These are phyloP conservation scores for Juglanconis oblonga DNA, from an alignment of 2,329 filamentous ascomycete genomes.

Conservation along the genomic window DNA sequence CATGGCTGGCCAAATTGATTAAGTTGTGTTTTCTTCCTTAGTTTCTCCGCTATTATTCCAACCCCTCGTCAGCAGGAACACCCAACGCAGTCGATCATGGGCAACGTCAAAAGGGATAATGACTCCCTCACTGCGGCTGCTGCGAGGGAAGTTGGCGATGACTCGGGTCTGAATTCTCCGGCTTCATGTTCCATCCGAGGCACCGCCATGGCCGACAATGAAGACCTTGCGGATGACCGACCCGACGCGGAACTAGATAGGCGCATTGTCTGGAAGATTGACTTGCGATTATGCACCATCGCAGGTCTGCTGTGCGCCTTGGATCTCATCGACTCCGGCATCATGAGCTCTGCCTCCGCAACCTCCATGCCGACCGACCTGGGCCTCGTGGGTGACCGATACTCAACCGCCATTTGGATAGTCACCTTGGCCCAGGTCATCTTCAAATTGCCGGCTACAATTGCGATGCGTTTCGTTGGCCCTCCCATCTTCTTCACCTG, in stretches of 20 bases:
- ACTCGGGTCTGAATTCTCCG: neutral
- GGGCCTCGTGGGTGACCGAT: slow-evolving; percentile 61
- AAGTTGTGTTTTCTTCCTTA: neutral
- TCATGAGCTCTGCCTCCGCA: slow-evolving; percentile 67
- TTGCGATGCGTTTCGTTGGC: slow-evolving; percentile 62
- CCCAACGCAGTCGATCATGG: slow-evolving; percentile 1
- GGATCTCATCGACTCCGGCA: slow-evolving; percentile 67
- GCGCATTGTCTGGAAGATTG: slow-evolving; percentile 59
- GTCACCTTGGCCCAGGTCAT: slow-evolving; percentile 67
- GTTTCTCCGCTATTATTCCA: neutral
- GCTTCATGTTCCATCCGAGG: neutral
- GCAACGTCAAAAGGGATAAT: neutral
- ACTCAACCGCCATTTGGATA: slow-evolving; percentile 70
- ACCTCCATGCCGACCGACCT: slow-evolving; percentile 66
- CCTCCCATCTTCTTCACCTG: slow-evolving; percentile 60
- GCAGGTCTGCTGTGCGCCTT: slow-evolving; percentile 68
- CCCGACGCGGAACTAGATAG: slow-evolving; percentile 33
- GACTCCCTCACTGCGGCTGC: neutral
- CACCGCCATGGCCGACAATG: slow-evolving; percentile 5
- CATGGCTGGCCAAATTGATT: neutral
- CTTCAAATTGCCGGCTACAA: slow-evolving; percentile 67
- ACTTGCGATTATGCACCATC: slow-evolving; percentile 67
- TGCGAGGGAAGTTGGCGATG: neutral
- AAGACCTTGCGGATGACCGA: slow-evolving; percentile 22
- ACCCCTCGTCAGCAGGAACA: neutral